Percentiles rank a stretch among this genome's conserved stretches.
Evolutionary conservation across 2,329 filamentous ascomycete genomes (phyloP).

Genomic region (Juglanconis sp.): DNA sequence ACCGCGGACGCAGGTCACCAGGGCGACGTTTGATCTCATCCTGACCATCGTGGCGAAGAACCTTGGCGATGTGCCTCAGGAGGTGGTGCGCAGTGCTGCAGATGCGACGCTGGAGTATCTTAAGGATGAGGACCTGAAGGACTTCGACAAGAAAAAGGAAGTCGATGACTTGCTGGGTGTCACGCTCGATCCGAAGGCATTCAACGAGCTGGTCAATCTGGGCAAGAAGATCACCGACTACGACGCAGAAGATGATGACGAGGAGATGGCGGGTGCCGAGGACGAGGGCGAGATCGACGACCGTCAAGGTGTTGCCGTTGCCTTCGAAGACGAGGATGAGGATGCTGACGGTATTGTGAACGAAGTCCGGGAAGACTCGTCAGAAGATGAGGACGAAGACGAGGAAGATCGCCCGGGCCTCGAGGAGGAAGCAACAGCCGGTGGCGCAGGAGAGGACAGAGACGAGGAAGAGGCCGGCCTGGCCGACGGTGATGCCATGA

Average conservation of each 20-base stretch:
- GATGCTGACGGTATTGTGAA: slow-evolving; percentile 73
- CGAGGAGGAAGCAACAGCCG: slow-evolving; percentile 50
- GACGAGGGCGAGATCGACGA: slow-evolving; percentile 83
- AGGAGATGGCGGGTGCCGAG: slow-evolving; percentile 70
- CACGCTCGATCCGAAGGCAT: slow-evolving; percentile 80
- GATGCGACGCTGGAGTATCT: slow-evolving; percentile 87
- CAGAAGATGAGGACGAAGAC: slow-evolving; percentile 66
- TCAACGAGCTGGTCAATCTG: slow-evolving; percentile 93
- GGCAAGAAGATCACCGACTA: slow-evolving; percentile 99
- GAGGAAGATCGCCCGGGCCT: slow-evolving; percentile 55
- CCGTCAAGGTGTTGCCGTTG: slow-evolving; percentile 92
- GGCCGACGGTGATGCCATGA: slow-evolving; percentile 70
- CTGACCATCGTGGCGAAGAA: slow-evolving; percentile 84
- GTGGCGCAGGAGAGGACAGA: slow-evolving; percentile 45
- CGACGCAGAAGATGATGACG: slow-evolving; percentile 92
- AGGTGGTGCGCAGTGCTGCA: slow-evolving; percentile 88
- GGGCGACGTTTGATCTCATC: slow-evolving; percentile 91
- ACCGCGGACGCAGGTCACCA: slow-evolving; percentile 84
- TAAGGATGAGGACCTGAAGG: slow-evolving; percentile 93
- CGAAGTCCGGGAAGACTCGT: slow-evolving; percentile 85
- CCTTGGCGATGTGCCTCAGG: slow-evolving; percentile 88
- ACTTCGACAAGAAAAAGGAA: slow-evolving; percentile 97
- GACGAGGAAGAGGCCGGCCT: slow-evolving; percentile 49
- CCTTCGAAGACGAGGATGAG: slow-evolving; percentile 91
- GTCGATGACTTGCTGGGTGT: slow-evolving; percentile 90